Evolutionary conservation across 768 basidiomycete species (phyloP), one percentile per base, ranked within the genome.

Genomic region (Phlegmacium glaucopus): DNA sequence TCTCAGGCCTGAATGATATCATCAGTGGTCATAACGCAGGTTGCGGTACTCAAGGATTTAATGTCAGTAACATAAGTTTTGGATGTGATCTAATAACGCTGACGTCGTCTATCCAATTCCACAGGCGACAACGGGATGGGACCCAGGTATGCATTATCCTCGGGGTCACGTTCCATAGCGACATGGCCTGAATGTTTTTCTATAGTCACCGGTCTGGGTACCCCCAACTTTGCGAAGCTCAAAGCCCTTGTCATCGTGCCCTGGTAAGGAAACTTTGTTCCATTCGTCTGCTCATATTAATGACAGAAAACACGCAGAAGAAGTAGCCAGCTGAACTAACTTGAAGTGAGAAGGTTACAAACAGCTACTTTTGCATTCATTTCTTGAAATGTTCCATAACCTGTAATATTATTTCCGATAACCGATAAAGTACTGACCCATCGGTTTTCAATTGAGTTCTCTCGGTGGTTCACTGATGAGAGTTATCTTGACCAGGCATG

Each of bases 381-480:
- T 98, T 96, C 77, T 95, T 97, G 77, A 97, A 98, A 27, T 94
- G 82, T 66, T 95, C 93, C 90, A 94, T 90, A 44, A 90, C 90
- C 88, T 91, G 53, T 34, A 29, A 27, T 30, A 35, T 13, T 42
- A 46, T 22, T 36, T 46, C 50, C 16, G 48, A 34, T 28, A 37
- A 11, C 26, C 18, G 15, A 42, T 26, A 42, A 44, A 16, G 15
- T 27, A 71, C 83, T 49, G 50, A 92, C 93, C 68, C 93, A 54
- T 98, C 94, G 8, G 94, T 96, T 9, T 94, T 93, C 77, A 85
- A 82, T 57, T 90, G 89, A 11, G 78, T 72, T 34, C 84, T 74
- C 29, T 84, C 79, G 13, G 78, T 74, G 48, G 59, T 74, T 64
- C 66, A 64, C 53, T 68, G 66, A 26, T 72, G 72, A 15, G 71